Base-by-base conservation (phyloP, 2,329 filamentous ascomycete species). In the Nannizzia gypsea region DNA sequence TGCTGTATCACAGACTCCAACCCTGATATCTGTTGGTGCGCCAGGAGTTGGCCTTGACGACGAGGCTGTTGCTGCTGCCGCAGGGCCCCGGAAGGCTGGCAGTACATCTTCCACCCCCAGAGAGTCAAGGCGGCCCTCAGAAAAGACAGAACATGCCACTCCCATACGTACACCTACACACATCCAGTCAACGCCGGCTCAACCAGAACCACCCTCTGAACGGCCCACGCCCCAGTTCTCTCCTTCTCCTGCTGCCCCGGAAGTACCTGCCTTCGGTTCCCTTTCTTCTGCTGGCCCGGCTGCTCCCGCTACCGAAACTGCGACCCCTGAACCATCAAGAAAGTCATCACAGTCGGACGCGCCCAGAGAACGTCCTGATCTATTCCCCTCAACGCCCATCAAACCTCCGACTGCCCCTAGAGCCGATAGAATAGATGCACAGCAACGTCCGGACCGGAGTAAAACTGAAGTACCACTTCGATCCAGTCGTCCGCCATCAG, bases 321-420 rank as follows among this genome's bases (percentile, higher is more conserved):
- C 20, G 8, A 48, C 5, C 28, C 38, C 20, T 28, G 22, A 57
- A 22, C 34, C 58, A 1, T 11, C 11, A 36, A 44, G 52, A 17
- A 54, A 42, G n/a, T 26, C 24, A 31, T 24, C 28, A n/a, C 38
- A 31, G n/a, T 22, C 36, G 22, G 54, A 56, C 17, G 15, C 20
- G 11, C 31, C 54, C 11, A 56, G 36, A 24, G 54, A 56, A 11
- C 54, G 36, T 22, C 54, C 36, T 26, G 54, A 56, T 34, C 22
- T 40, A 20, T 57, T 56, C 54, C 44, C 38, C 31, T 48, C 59
- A 20, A 40, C 31, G 3, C 26, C 59, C 15, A 56, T 57, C 40
- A 71, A 73, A 31, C 73, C 74, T 11, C 75, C 75, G 9, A 77
- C 74, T 6, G 73, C 72, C 9, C 76, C 76, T 6, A 76, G 76